Evolutionary conservation across 2,329 filamentous ascomycete genomes (phyloP).

Genomic region (Pseudogymnoascus sp.): DNA sequence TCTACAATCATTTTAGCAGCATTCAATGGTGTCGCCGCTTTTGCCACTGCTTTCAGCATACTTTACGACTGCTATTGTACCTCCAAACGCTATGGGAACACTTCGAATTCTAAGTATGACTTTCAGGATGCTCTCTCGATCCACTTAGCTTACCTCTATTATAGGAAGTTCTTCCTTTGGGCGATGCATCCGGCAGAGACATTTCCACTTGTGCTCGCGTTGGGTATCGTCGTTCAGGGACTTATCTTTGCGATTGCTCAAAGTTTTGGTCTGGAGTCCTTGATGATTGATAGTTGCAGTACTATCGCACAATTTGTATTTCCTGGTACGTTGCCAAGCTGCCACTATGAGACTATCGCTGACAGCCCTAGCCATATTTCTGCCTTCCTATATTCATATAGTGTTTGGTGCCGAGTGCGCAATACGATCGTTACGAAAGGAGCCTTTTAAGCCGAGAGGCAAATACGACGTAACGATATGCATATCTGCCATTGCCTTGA

Average conservation of each 20-base stretch:
- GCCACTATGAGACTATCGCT: slow-evolving; percentile 14
- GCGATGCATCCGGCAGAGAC: slow-evolving; percentile 30
- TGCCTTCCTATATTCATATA: slow-evolving; percentile 57
- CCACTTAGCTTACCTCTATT: not conserved
- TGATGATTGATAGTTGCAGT: slow-evolving; percentile 46
- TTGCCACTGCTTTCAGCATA: slow-evolving; percentile 48
- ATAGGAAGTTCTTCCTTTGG: slow-evolving; percentile 27
- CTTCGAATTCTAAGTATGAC: slow-evolving; percentile 35
- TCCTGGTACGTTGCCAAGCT: slow-evolving; percentile 40
- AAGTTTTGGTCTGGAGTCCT: slow-evolving; percentile 43
- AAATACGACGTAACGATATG: slow-evolving; percentile 55
- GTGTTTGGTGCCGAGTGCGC: slow-evolving; percentile 57
- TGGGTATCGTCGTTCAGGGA: slow-evolving; percentile 51
- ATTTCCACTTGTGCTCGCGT: slow-evolving; percentile 48
- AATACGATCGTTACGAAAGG: slow-evolving; percentile 44
- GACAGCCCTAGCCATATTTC: slow-evolving; percentile 51
- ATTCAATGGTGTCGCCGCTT: slow-evolving; percentile 53
- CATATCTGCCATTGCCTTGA: slow-evolving; percentile 40
- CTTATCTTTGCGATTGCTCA: slow-evolving; percentile 50
- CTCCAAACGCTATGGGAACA: slow-evolving; percentile 27
- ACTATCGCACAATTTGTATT: slow-evolving; percentile 50
- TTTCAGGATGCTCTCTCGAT: not conserved
- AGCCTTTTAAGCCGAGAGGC: slow-evolving; percentile 49
- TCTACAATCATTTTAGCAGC: slow-evolving; percentile 53
- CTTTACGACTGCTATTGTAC: slow-evolving; percentile 41